These are phyloP conservation scores for Talaromyces adpressus DNA, from an alignment of 495 filamentous ascomycete genomes.

Conservation along the genomic window DNA sequence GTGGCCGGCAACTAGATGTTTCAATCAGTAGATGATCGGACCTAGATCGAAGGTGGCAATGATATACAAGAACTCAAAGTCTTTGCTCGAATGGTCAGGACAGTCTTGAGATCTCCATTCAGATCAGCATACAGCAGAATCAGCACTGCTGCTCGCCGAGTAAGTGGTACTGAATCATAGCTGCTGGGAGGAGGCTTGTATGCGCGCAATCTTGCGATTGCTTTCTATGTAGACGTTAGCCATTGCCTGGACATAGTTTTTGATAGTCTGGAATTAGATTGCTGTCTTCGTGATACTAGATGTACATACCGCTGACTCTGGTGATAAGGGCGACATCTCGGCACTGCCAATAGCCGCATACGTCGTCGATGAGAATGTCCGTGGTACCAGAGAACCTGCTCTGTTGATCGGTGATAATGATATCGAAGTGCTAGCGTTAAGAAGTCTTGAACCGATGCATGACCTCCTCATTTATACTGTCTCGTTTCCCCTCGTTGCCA, in stretches of 20 bases:
- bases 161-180: conserved; percentile 60
- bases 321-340: conserved; percentile 4
- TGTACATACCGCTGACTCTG: conserved; percentile 4
- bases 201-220: conserved; percentile 66
- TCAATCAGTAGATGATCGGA: neutral
- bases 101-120: conserved; percentile 67
- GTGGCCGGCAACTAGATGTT: conserved; percentile 56
- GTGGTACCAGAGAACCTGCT: neutral
- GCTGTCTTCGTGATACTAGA: no score
- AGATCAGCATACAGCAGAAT: conserved; percentile 79
- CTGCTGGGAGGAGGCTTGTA: conserved; percentile 56
- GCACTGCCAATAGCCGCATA: neutral
- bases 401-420: neutral
- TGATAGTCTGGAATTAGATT: no score
- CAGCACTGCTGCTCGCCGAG: conserved; percentile 73
- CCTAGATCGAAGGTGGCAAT: neutral
- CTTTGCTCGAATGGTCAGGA: conserved; percentile 79
- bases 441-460: neutral
- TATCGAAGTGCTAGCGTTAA: neutral
- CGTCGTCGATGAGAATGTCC: neutral
- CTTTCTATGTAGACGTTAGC: conserved; percentile 43
- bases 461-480: neutral
- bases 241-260: neutral
- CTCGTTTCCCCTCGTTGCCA: neutral
- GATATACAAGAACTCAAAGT: conserved; percentile 55